Conservation (phyloP, 148 eudicot species). For the Gaultheria prostrata region DNA sequence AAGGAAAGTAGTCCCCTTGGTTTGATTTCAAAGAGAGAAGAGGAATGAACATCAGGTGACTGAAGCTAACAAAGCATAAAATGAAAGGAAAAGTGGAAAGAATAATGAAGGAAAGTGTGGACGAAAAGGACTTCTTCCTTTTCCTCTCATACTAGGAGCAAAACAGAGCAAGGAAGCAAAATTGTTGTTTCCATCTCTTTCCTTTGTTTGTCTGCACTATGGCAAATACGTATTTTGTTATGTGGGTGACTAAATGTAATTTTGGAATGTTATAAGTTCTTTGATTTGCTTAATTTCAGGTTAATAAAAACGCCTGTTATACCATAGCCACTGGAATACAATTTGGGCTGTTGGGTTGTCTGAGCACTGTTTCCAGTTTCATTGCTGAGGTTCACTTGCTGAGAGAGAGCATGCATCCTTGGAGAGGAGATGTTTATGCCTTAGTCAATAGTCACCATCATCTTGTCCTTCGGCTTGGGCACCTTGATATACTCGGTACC, state of each 20-base stretch:
- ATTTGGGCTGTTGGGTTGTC: constrained; percentile 73
- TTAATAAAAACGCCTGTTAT: constrained; percentile 38
- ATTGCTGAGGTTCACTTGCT: constrained; percentile 73
- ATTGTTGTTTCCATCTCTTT: neutral
- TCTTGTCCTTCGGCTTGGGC: constrained; percentile 61
- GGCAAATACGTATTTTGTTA: neutral
- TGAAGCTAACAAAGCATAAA: neutral
- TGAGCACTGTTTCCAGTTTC: constrained; percentile 91
- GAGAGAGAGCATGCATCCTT: constrained; percentile 55
- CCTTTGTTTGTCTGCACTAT: neutral
- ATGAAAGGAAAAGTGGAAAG: neutral
- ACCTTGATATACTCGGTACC: constrained; percentile 80
- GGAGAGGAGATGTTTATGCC: constrained; percentile 85
- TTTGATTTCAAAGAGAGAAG: neutral
- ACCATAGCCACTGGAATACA: constrained; percentile 65
- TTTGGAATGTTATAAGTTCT: neutral
- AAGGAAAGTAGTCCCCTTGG: neutral
- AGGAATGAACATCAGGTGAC: neutral
- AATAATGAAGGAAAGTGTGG: neutral
- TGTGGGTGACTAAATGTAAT: neutral
- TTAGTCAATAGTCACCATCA: constrained; percentile 43
- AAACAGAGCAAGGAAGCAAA: neutral
- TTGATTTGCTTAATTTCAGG: constrained; percentile 32
- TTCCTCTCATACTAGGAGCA: neutral
- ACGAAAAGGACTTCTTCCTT: neutral